Evolutionary conservation across 2,329 filamentous ascomycete genomes (phyloP), one percentile per base, ranked within the genome.

Genomic region (Ophiosphaerella herpotricha): DNA sequence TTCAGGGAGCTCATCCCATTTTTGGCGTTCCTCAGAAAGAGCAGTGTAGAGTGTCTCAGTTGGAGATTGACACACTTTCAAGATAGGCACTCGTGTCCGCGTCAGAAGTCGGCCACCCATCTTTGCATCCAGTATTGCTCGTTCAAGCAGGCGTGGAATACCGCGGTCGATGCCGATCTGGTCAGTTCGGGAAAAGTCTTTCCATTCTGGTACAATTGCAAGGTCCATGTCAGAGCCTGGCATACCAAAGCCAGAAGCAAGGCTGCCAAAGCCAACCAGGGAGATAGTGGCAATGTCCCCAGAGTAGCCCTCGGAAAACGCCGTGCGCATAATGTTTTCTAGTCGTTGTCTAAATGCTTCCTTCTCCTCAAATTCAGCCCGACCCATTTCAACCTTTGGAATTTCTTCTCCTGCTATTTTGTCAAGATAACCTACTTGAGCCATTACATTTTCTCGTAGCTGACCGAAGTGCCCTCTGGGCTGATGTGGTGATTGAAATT

Each of bases 151-250:
- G 21, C 89, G 82, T 1, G 90, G 90, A 47, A 94, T 85, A 1
- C 81, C 77, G 38, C 80, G 75, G 16, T 72, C 67, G 1, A 87
- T 87, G 41, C 68, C 59, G 43, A 67, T 64, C 9, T 66, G 60
- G 12, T 60, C 47, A 47, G 48, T 42, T 32, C 50, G 55, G 8
- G 54, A 39, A 26, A 53, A 37, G 38, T 67, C 57, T 39, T 58
- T 64, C 67, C 80, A 74, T 3, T 83, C 83, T 1, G 89, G 87
- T 5, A 94, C 77, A 31, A 96, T 81, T 7, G 87, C 89, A 26
- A 96, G 82, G 71, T 97, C 92, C 87, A 96, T 91, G 64, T 96
- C 91, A 1, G 91, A 93, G n/a, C 85, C 85, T 62, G 89, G 89
- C 9, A 89, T 91, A 3, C 90, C 92, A 73, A 96, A 96, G 0